phyloP scores from a whole-genome alignment of 139 green algal species.

The Volvox reticuliferus region DNA sequence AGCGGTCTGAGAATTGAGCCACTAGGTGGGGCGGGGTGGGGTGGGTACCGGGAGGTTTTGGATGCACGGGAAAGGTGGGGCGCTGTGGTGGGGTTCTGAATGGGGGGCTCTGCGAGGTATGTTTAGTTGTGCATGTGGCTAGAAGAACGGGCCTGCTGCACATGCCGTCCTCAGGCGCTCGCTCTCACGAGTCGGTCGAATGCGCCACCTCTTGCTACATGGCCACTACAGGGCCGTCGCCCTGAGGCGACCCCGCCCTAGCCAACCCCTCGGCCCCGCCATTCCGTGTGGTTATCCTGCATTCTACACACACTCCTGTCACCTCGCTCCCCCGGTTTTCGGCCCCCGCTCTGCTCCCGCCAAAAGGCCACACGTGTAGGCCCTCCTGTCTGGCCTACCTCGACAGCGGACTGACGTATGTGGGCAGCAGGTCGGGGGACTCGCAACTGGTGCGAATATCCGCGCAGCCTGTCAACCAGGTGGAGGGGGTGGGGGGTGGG shows the following conservation, averaged over 20 bases:
- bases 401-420: slow-evolving; percentile 93
- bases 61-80: no score
- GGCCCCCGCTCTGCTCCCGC: not conserved
- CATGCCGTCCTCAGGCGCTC: no score
- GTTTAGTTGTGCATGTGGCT: no score
- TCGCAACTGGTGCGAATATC: slow-evolving; percentile 88
- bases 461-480: slow-evolving; percentile 53
- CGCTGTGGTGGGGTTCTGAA: no score
- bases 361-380: slow-evolving; percentile 71
- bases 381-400: slow-evolving; percentile 92
- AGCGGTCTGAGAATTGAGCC: slow-evolving; percentile 83
- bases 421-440: slow-evolving; percentile 74
- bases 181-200: no score
- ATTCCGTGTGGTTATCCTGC: no score
- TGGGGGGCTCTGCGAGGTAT: no score
- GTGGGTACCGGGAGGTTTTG: not conserved
- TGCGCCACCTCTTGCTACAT: not conserved
- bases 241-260: no score
- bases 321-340: not conserved
- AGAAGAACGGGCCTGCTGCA: no score
- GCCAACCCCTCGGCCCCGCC: no score
- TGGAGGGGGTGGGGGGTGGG: not conserved
- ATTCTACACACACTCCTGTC: no score
- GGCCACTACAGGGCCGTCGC: no score
- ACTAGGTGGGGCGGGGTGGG: slow-evolving; percentile 67